phyloP scores from a whole-genome alignment of 2,329 filamentous ascomycete genomes.

The Furcasterigmium sp. region DNA sequence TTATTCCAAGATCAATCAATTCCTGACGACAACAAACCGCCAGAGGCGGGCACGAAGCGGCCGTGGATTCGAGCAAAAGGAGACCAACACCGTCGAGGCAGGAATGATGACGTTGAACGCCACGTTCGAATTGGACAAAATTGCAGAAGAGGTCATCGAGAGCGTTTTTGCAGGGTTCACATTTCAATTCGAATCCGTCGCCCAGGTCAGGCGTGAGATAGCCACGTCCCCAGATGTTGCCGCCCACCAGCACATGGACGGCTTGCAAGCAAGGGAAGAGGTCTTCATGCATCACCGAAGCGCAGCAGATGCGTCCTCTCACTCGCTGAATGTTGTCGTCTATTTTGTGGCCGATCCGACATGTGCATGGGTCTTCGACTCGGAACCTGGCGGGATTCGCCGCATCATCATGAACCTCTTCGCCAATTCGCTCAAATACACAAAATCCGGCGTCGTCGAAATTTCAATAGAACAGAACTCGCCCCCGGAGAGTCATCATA shows the following conservation, averaged over 20 bases:
- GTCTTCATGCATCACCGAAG: slow-evolving; percentile 4
- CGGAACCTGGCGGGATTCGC: slow-evolving; percentile 36
- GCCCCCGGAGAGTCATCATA: neutral
- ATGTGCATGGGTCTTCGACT: slow-evolving; percentile 37
- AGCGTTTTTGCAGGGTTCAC: too few relatives aligned
- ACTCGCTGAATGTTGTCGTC: slow-evolving; percentile 28
- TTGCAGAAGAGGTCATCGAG: too few relatives aligned
- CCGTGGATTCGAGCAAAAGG: neutral
- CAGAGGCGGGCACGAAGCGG: neutral
- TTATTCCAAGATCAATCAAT: slow-evolving; percentile 32
- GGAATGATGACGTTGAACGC: slow-evolving; percentile 17
- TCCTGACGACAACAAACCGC: slow-evolving; percentile 4
- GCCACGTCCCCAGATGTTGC: too few relatives aligned
- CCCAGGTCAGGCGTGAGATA: too few relatives aligned
- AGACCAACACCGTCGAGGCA: slow-evolving; percentile 2
- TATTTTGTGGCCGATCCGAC: too few relatives aligned
- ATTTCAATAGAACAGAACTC: neutral
- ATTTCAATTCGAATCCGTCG: too few relatives aligned
- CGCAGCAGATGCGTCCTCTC: neutral
- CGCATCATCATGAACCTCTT: slow-evolving; percentile 25
- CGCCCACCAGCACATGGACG: slow-evolving; percentile 8
- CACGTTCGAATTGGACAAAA: slow-evolving; percentile 22
- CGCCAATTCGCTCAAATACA: slow-evolving; percentile 45
- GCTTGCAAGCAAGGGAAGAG: slow-evolving; percentile 11
- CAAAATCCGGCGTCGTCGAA: slow-evolving; percentile 23